These are phyloP conservation scores for Cubamyces lactineus DNA, from an alignment of 768 basidiomycete genomes.

Conservation along the genomic window DNA sequence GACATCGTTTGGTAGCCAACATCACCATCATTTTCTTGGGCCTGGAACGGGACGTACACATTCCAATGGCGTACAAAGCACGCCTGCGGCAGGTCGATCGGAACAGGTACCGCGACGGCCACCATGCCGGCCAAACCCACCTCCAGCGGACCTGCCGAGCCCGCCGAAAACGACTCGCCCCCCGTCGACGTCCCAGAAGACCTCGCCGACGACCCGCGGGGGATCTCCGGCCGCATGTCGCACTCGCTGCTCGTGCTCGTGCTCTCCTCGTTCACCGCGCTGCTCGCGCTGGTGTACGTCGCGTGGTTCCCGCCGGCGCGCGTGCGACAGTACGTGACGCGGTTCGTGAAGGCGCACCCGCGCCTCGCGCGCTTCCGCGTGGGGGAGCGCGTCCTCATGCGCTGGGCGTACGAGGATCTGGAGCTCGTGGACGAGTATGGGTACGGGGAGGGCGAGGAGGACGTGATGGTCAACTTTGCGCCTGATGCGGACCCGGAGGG, in stretches of 20 bases:
- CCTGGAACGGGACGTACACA: conserved; percentile 34
- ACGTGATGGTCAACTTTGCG: conserved; percentile 47
- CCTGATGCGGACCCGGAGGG: conserved; percentile 40
- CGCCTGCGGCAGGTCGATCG: conserved; percentile 28
- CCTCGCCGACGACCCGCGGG: conserved; percentile 22
- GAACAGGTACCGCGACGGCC: neutral
- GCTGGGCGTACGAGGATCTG: conserved; percentile 54
- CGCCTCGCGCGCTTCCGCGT: conserved; percentile 39
- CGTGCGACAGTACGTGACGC: conserved; percentile 26
- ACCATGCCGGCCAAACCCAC: neutral
- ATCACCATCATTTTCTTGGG: conserved; percentile 18
- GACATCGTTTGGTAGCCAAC: conserved; percentile 23
- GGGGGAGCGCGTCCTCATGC: conserved; percentile 45
- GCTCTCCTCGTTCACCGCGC: conserved; percentile 24
- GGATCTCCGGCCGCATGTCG: conserved; percentile 2
- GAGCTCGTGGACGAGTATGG: conserved; percentile 25
- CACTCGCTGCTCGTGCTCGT: conserved; percentile 24
- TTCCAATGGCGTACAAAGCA: conserved; percentile 35
- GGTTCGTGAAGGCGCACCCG: conserved; percentile 30
- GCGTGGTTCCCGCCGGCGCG: conserved; percentile 30
- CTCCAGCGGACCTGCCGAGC: neutral
- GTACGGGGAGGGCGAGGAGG: conserved; percentile 36
- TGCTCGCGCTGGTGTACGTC: conserved; percentile 29
- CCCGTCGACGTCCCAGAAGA: conserved; percentile 19
- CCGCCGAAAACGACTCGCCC: conserved; percentile 12